phyloP scores from a whole-genome alignment of 306 rosid genomes.

The Dryas alaskensis region DNA sequence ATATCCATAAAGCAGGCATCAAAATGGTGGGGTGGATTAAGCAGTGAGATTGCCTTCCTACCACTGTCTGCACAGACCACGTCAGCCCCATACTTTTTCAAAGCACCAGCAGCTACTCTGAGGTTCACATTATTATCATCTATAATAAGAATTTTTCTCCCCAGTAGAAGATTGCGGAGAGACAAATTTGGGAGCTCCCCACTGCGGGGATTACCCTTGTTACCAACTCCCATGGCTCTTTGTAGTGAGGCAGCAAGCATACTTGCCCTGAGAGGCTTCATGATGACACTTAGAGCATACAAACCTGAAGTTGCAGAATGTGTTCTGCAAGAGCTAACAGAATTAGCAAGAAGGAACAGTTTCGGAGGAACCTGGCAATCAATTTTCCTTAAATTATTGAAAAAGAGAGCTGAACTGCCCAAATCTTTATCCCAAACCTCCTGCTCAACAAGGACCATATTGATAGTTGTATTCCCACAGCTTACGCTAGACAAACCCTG shows the following conservation, averaged over 20 bases:
- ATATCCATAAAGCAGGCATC: constrained; percentile 98
- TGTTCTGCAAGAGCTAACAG: constrained; percentile 42
- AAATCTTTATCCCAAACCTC: constrained; percentile 82
- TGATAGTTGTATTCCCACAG: constrained; percentile 38
- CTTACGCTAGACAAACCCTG: constrained; percentile 52
- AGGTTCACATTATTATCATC: constrained; percentile 92
- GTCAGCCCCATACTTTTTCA: constrained; percentile 82
- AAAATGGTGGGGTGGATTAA: constrained; percentile 77
- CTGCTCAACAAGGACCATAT: constrained; percentile 71
- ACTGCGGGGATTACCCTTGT: constrained; percentile 58
- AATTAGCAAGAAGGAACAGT: constrained; percentile 69
- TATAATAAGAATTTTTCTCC: constrained; percentile 78
- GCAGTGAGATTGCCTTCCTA: constrained; percentile 56
- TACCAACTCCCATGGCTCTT: constrained; percentile 67
- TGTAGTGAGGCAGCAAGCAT: constrained; percentile 92
- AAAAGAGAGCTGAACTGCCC: constrained; percentile 39
- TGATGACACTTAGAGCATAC: constrained; percentile 48
- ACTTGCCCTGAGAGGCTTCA: constrained; percentile 85
- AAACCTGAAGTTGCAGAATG: constrained; percentile 30
- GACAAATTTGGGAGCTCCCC: constrained; percentile 72
- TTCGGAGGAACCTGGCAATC: constrained; percentile 49
- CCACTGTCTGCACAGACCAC: constrained; percentile 86
- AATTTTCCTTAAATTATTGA: constrained; percentile 40
- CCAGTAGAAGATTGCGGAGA: constrained; percentile 64
- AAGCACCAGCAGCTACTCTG: constrained; percentile 90